Conservation (phyloP, 2,329 filamentous ascomycete species). For the Helicocarpus griseus region DNA sequence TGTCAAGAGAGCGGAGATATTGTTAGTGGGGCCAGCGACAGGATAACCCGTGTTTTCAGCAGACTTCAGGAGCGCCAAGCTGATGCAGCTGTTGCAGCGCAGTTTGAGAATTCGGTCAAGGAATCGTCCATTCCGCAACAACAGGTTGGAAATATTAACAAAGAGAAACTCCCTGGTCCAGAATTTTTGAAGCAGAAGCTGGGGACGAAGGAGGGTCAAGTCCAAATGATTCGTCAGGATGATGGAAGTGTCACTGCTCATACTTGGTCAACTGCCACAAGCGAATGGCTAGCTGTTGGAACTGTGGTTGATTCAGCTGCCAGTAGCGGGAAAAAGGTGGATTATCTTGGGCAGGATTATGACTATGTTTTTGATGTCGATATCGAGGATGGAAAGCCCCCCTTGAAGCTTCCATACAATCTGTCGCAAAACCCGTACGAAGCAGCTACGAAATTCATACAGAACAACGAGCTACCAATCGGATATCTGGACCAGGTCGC, state of each 20-base stretch:
- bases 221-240: constrained; percentile 77
- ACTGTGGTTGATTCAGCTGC: constrained; percentile 85
- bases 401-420: constrained; percentile 90
- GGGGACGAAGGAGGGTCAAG: constrained; percentile 92
- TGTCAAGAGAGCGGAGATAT: constrained; percentile 80
- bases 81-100: constrained; percentile 54
- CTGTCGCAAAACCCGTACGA: constrained; percentile 88
- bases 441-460: constrained; percentile 80
- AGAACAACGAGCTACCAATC: constrained; percentile 78
- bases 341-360: constrained; percentile 76
- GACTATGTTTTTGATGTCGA: constrained; percentile 97
- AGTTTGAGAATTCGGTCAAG: constrained; percentile 75
- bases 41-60: constrained; percentile 74
- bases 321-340: constrained; percentile 67
- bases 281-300: constrained; percentile 80
- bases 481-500: constrained; percentile 85
- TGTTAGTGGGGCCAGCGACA: constrained; percentile 85
- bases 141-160: constrained; percentile 73
- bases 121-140: constrained; percentile 81
- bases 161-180: constrained; percentile 79
- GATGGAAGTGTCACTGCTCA: constrained; percentile 79
- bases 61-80: constrained; percentile 61
- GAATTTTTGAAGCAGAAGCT: constrained; percentile 73
- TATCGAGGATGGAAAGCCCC: constrained; percentile 86
- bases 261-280: constrained; percentile 65